Evolutionary conservation across 2,329 filamentous ascomycete species (phyloP), one percentile per base, ranked within the genome.

Genomic region (Chaetomiaceae sp.): DNA sequence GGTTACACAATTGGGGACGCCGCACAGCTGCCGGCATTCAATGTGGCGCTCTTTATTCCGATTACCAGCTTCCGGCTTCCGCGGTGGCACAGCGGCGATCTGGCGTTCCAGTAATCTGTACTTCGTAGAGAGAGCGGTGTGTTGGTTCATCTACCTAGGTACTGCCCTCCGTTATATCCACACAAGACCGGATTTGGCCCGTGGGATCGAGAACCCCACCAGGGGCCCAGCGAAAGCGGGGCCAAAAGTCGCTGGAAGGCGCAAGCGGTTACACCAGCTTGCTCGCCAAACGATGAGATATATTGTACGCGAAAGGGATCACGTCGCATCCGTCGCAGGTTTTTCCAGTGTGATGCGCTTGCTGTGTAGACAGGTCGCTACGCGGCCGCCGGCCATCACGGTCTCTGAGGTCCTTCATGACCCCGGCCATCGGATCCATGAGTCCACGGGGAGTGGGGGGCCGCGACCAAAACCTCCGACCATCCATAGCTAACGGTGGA

Each of bases 51-150:
- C n/a, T n/a, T n/a, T n/a, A n/a, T n/a, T n/a, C n/a, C n/a, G n/a
- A n/a, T n/a, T n/a, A n/a, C 6, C n/a, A 29, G 5, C 11, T 42
- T 34, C 37, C 37, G 46, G 46, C 27, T 14, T 16, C 36, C 46
- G 20, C 37, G 27, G 46, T 33, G 29, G 23, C 41, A 46, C 48
- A 27, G 25, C 25, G 7, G 33, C 33, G n/a, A 21, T 34, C 20
- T 8, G 6, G 11, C 14, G 25, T 5, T 9, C 25, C 13, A 42
- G 14, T 14, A n/a, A n/a, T n/a, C n/a, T n/a, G n/a, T n/a, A n/a
- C n/a, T n/a, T n/a, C n/a, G n/a, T n/a, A 36, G 32, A 30, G n/a
- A 34, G 38, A 23, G 48, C 48, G 48, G 40, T 37, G 47, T 41
- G 29, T 25, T 34, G 29, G 16, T 29, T n/a, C n/a, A n/a, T n/a